Evolutionary conservation across 163 green algal genomes (phyloP).

Genomic region (Prototheca cutis): DNA sequence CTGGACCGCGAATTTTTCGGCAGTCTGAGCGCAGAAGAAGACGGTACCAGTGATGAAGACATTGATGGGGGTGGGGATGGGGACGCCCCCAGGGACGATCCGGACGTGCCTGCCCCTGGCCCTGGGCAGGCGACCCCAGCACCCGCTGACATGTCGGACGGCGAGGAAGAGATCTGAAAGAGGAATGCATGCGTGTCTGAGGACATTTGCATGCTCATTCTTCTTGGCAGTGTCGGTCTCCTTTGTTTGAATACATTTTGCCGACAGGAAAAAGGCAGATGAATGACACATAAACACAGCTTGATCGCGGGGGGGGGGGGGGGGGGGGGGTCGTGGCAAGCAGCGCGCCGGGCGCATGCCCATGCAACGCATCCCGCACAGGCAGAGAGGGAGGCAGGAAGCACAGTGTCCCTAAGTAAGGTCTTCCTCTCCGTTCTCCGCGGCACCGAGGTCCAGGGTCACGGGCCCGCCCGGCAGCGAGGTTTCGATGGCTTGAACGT

Average conservation of each 20-base stretch:
- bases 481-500: conserved; percentile 17
- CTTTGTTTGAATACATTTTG: not conserved
- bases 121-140: too few species aligned
- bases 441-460: not conserved
- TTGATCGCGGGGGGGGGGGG: too few species aligned
- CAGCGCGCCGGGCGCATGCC: too few species aligned
- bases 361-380: too few species aligned
- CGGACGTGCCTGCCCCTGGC: not conserved
- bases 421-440: conserved; percentile 24
- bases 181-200: too few species aligned
- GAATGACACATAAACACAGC: not conserved
- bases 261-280: too few species aligned
- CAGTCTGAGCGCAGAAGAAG: not conserved
- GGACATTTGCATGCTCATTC: too few species aligned
- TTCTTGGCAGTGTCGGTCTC: not conserved
- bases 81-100: not conserved
- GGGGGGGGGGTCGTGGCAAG: too few species aligned
- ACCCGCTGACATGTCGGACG: not conserved
- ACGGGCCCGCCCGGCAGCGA: conserved; percentile 16
- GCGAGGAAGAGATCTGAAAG: conserved; percentile 7
- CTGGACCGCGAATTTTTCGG: conserved; percentile 7
- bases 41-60: not conserved
- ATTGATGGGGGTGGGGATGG: not conserved
- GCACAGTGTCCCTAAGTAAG: conserved; percentile 25
- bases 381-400: too few species aligned